These are phyloP conservation scores for Boletus mariae DNA, from an alignment of 1,284 basidiomycete genomes.

Conservation along the genomic window DNA sequence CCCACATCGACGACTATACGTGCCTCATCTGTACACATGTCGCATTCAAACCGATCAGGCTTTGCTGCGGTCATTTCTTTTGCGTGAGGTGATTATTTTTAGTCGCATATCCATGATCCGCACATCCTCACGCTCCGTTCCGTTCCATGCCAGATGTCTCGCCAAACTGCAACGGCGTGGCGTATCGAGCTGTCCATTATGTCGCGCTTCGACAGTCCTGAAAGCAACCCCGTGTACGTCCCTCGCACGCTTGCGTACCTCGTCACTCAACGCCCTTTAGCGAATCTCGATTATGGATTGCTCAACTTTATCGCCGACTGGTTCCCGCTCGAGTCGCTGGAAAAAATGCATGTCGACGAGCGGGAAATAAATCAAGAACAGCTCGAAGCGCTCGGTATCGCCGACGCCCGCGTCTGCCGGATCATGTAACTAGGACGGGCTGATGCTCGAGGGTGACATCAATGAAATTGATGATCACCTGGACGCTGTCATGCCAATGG, in stretches of 20 bases:
- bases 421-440: conserved; percentile 29
- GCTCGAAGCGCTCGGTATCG: conserved; percentile 58
- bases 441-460: not conserved
- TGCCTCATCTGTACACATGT: conserved; percentile 80
- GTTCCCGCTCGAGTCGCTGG: conserved; percentile 85
- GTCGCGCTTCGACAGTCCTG: conserved; percentile 74
- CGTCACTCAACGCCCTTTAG: conserved; percentile 34
- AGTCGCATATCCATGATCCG: not conserved
- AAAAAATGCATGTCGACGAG: conserved; percentile 78
- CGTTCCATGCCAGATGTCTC: conserved; percentile 54
- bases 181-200: conserved; percentile 83
- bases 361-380: conserved; percentile 74
- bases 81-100: conserved; percentile 63
- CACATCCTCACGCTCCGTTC: not conserved
- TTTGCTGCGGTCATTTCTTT: conserved; percentile 87
- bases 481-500: not conserved
- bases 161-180: conserved; percentile 92
- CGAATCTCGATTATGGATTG: conserved; percentile 78
- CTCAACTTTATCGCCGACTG: conserved; percentile 88
- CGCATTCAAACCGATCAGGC: conserved; percentile 85
- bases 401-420: conserved; percentile 33
- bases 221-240: conserved; percentile 61
- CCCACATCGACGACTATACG: conserved; percentile 75
- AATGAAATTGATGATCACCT: not conserved
- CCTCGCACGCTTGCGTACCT: not conserved